Evolutionary conservation across 148 eudicot species (phyloP).

Genomic region (Arbutus unedo): DNA sequence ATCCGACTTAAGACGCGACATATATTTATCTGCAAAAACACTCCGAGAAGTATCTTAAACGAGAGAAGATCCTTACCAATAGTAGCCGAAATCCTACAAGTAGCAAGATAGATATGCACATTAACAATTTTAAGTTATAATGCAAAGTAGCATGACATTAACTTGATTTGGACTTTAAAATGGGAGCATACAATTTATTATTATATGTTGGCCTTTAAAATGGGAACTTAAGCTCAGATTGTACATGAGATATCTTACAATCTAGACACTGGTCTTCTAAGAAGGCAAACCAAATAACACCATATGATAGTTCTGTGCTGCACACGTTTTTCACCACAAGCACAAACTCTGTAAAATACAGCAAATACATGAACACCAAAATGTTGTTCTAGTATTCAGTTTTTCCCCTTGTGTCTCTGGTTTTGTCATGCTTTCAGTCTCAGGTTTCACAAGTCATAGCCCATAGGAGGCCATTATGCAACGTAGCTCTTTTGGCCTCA

Average conservation of each 20-base stretch:
- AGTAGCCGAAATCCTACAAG: background rate
- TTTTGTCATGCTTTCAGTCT: background rate
- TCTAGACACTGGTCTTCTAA: background rate
- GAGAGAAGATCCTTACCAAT: background rate
- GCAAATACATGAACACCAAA: background rate
- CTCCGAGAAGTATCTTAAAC: background rate
- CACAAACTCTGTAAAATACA: background rate
- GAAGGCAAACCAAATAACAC: background rate
- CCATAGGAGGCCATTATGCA: background rate
- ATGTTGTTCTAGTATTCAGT: background rate
- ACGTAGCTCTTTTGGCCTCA: background rate
- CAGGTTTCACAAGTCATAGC: background rate
- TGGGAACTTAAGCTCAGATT: background rate
- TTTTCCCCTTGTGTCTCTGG: background rate
- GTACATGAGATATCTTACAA: background rate
- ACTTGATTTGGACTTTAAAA: background rate
- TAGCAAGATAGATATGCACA: background rate
- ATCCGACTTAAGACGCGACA: slow-evolving; percentile 53
- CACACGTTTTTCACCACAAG: background rate
- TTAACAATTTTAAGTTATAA: background rate
- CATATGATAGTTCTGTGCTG: background rate
- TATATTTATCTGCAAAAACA: slow-evolving; percentile 62
- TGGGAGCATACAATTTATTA: background rate
- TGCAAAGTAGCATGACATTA: background rate
- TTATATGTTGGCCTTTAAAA: background rate